These are phyloP conservation scores for Trichomonascaceae sp. DNA, from an alignment of 1,139 yeast species.

Conservation along the genomic window DNA sequence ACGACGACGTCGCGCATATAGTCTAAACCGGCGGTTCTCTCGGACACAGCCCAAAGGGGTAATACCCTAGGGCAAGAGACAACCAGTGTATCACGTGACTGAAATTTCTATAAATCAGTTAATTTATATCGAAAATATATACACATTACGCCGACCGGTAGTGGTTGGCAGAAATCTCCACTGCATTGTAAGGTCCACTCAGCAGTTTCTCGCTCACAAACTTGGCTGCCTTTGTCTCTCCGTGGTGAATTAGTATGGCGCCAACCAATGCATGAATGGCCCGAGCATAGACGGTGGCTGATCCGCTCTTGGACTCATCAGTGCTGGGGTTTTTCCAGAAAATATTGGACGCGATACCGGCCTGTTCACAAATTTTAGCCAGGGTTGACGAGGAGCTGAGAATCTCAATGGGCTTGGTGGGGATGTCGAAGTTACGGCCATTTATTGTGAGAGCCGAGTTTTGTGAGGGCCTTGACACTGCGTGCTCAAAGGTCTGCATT, in stretches of 20 bases:
- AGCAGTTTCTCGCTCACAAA: slow-evolving; percentile 23
- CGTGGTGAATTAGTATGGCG: slow-evolving; percentile 60
- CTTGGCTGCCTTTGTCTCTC: slow-evolving; percentile 28
- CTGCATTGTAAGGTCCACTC: slow-evolving; percentile 10
- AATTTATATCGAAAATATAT: too few relatives aligned
- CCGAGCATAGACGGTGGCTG: slow-evolving; percentile 45
- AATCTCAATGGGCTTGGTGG: slow-evolving; percentile 18
- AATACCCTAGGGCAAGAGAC: too few relatives aligned
- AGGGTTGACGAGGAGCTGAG: slow-evolving; percentile 19
- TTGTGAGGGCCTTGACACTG: slow-evolving; percentile 25
- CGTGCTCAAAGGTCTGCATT: slow-evolving; percentile 42
- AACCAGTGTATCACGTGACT: too few relatives aligned
- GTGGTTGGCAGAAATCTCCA: not conserved
- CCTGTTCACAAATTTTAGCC: slow-evolving; percentile 32
- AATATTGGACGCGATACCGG: slow-evolving; percentile 32
- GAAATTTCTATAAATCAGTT: too few relatives aligned
- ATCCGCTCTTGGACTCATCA: slow-evolving; percentile 2
- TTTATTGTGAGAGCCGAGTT: slow-evolving; percentile 32
- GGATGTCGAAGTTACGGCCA: slow-evolving; percentile 44
- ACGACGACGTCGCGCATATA: too few relatives aligned
- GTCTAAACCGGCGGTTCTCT: too few relatives aligned
- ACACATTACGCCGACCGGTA: too few relatives aligned
- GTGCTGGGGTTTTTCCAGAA: slow-evolving; percentile 46
- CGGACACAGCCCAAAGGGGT: too few relatives aligned
- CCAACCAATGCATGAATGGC: slow-evolving; percentile 69